phyloP scores from a whole-genome alignment of 768 basidiomycete genomes.

The Gymnopilus dilepis region DNA sequence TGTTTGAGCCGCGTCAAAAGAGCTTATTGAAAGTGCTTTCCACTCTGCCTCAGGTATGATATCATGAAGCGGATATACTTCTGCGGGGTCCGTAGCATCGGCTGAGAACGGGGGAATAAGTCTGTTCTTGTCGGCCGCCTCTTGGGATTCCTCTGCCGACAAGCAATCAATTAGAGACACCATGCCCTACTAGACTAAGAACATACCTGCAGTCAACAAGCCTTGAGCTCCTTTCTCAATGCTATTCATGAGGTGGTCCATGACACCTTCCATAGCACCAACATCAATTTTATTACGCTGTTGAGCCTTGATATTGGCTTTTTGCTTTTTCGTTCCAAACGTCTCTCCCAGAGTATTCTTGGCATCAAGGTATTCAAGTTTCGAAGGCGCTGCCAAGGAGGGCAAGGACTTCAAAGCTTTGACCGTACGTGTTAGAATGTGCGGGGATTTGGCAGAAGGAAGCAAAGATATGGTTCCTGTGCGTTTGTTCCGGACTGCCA shows the following conservation, averaged over 20 bases:
- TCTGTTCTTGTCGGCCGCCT: constrained; percentile 63
- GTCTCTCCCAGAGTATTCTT: constrained; percentile 85
- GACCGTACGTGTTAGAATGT: constrained; percentile 75
- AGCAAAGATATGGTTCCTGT: constrained; percentile 75
- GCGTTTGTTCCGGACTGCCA: constrained; percentile 81
- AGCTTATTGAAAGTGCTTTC: constrained; percentile 64
- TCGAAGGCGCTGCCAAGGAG: constrained; percentile 52
- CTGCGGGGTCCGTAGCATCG: constrained; percentile 69
- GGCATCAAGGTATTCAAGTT: constrained; percentile 62
- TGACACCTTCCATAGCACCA: constrained; percentile 84
- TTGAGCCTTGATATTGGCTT: constrained; percentile 79
- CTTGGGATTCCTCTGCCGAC: constrained; percentile 78
- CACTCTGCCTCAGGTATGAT: constrained; percentile 86
- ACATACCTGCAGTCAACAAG: constrained; percentile 72
- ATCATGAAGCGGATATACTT: constrained; percentile 73
- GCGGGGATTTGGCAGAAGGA: constrained; percentile 66
- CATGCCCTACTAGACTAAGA: neutral
- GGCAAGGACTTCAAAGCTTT: constrained; percentile 80
- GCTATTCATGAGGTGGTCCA: constrained; percentile 79
- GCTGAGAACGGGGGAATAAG: constrained; percentile 79
- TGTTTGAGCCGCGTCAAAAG: constrained; percentile 57
- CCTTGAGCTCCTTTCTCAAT: constrained; percentile 77
- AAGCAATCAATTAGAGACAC: too few relatives aligned
- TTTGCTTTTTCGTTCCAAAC: constrained; percentile 96
- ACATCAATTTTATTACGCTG: constrained; percentile 93